Percentiles rank a stretch among this genome's conserved stretches.
phyloP scores from a whole-genome alignment of 768 basidiomycete genomes.

The Phaeotremella skinneri region DNA sequence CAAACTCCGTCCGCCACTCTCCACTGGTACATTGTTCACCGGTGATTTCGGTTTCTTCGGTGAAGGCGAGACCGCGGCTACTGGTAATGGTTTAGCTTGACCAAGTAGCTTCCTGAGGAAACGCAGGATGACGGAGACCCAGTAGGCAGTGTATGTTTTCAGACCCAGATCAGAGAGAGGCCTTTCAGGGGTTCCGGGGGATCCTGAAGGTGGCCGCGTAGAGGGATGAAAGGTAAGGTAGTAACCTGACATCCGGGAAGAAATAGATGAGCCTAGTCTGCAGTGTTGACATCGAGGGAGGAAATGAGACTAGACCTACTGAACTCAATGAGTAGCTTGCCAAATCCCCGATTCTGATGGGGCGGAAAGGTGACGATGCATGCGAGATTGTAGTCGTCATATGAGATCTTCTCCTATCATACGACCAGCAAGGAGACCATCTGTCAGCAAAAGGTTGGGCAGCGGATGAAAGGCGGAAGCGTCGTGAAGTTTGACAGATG shows the following conservation, averaged over 20 bases:
- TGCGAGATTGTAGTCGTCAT: conserved; percentile 95
- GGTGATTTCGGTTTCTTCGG: conserved; percentile 10
- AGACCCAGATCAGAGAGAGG: conserved; percentile 91
- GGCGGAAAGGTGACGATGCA: conserved; percentile 95
- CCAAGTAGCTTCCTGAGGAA: conserved; percentile 25
- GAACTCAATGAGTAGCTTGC: conserved; percentile 96
- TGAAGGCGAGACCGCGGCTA: conserved; percentile 5
- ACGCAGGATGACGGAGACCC: conserved; percentile 40
- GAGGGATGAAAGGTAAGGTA: conserved; percentile 63
- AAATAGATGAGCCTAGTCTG: neutral
- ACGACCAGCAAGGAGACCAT: neutral
- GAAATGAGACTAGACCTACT: conserved; percentile 59
- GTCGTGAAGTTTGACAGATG: neutral
- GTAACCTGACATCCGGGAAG: conserved; percentile 63
- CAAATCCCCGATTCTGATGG: conserved; percentile 82
- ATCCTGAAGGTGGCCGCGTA: conserved; percentile 62
- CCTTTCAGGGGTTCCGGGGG: conserved; percentile 87
- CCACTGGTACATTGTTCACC: neutral
- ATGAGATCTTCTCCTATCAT: conserved; percentile 84
- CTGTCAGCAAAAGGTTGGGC: neutral
- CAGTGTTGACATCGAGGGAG: neutral
- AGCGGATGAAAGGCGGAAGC: neutral
- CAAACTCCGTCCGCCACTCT: conserved; percentile 3
- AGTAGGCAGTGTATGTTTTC: conserved; percentile 66
- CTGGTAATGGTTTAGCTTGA: conserved; percentile 19